Conservation (phyloP, 1,139 yeast species). For the Pichia sp. region DNA sequence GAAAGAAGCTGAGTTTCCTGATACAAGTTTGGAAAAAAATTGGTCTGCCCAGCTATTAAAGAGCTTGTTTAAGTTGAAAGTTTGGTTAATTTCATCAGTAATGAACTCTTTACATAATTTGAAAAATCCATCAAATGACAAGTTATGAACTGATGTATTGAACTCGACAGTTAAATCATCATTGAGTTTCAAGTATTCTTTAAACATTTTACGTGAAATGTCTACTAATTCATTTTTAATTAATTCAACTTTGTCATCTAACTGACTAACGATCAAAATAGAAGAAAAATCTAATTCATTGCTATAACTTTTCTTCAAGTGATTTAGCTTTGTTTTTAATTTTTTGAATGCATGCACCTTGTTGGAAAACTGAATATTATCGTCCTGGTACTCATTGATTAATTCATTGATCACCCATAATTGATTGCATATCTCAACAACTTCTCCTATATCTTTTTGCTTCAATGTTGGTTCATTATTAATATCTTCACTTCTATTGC, state of each 20-base stretch:
- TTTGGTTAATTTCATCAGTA: slow-evolving; percentile 3
- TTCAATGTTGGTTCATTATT: slow-evolving; percentile 11
- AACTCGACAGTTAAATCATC: slow-evolving; percentile 11
- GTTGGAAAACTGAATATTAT: not conserved
- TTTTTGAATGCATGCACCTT: slow-evolving; percentile 11
- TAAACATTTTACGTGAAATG: slow-evolving; percentile 9
- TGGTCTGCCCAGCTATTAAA: slow-evolving; percentile 19
- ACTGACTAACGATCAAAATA: slow-evolving; percentile 57
- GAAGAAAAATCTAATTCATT: slow-evolving; percentile 15
- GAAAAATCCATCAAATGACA: slow-evolving; percentile 14
- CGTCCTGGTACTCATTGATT: slow-evolving; percentile 17
- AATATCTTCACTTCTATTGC: not conserved
- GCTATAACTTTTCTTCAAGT: slow-evolving; percentile 9
- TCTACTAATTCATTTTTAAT: slow-evolving; percentile 39
- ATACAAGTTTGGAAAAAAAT: slow-evolving; percentile 15
- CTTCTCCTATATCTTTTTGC: not conserved
- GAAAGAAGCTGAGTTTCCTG: slow-evolving; percentile 5
- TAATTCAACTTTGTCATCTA: slow-evolving; percentile 57
- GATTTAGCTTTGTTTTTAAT: slow-evolving; percentile 14
- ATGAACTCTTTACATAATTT: slow-evolving; percentile 10
- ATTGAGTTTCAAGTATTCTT: slow-evolving; percentile 15
- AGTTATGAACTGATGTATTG: slow-evolving; percentile 13
- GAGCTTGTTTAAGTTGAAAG: slow-evolving; percentile 20
- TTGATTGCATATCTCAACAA: slow-evolving; percentile 26
- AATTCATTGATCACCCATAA: slow-evolving; percentile 27